phyloP scores from a whole-genome alignment of 345 rosid species.

The Excoecaria cochinchinensis region DNA sequence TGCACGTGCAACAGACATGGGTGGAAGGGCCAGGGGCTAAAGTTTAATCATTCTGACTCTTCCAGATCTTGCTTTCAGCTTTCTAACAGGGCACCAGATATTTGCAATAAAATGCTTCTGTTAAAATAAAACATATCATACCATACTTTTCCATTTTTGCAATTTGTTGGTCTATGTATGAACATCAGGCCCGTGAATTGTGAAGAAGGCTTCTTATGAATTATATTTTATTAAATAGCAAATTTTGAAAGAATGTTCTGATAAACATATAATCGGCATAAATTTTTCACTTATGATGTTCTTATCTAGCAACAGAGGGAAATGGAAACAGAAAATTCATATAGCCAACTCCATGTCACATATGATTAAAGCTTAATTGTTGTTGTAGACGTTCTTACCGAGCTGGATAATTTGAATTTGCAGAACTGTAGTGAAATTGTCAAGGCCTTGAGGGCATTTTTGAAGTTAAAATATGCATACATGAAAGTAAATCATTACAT shows the following conservation, averaged over 20 bases:
- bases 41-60: slow-evolving; percentile 48
- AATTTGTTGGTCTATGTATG: background rate
- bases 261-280: no score
- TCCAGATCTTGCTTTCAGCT: slow-evolving; percentile 9
- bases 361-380: no score
- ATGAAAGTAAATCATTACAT: no score
- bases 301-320: no score
- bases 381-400: background rate
- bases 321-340: no score
- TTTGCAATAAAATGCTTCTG: background rate
- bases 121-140: background rate
- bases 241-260: background rate
- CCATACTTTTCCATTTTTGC: background rate
- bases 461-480: no score
- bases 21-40: slow-evolving; percentile 44
- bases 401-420: background rate
- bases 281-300: no score
- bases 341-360: no score
- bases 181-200: background rate
- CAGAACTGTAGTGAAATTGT: no score
- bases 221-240: background rate
- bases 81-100: background rate
- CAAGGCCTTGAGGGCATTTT: no score
- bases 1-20: slow-evolving; percentile 77
- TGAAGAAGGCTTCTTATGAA: background rate